phyloP scores from a whole-genome alignment of 805 yeast species.

The Metschnikowia henanensis region DNA sequence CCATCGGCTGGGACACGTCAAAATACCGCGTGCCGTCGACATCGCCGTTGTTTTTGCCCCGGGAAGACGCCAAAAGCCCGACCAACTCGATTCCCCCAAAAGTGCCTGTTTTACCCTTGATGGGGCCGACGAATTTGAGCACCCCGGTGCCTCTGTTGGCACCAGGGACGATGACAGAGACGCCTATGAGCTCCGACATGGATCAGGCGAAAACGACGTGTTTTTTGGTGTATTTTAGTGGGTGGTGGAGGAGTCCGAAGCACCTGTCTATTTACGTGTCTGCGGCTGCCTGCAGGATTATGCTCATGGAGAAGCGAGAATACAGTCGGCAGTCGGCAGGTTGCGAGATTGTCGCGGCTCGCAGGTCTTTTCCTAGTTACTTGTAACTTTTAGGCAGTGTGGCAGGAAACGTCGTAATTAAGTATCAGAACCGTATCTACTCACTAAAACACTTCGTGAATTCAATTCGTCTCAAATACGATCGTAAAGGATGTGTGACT shows the following conservation, averaged over 20 bases:
- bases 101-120: constrained; percentile 66
- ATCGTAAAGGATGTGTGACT: too few relatives aligned
- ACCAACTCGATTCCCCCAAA: constrained; percentile 87
- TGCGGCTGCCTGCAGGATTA: constrained; percentile 1
- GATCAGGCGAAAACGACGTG: background rate
- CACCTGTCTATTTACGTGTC: constrained; percentile 5
- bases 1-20: constrained; percentile 55
- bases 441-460: too few relatives aligned
- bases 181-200: constrained; percentile 35
- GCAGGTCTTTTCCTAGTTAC: too few relatives aligned
- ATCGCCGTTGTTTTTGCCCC: constrained; percentile 87
- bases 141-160: constrained; percentile 60
- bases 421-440: too few relatives aligned
- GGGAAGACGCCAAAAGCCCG: constrained; percentile 53
- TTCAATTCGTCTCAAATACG: too few relatives aligned
- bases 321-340: too few relatives aligned
- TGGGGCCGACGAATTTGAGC: constrained; percentile 68
- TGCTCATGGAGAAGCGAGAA: too few relatives aligned
- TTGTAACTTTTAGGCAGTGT: too few relatives aligned
- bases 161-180: constrained; percentile 56
- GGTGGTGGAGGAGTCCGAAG: background rate
- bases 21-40: constrained; percentile 74
- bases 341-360: too few relatives aligned
- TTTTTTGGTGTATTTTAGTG: background rate
- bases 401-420: too few relatives aligned